Evolutionary conservation across 371 early-diverging fungal genomes (phyloP), one percentile per base, ranked within the genome.

Genomic region (Syncephalastrum contaminatum): DNA sequence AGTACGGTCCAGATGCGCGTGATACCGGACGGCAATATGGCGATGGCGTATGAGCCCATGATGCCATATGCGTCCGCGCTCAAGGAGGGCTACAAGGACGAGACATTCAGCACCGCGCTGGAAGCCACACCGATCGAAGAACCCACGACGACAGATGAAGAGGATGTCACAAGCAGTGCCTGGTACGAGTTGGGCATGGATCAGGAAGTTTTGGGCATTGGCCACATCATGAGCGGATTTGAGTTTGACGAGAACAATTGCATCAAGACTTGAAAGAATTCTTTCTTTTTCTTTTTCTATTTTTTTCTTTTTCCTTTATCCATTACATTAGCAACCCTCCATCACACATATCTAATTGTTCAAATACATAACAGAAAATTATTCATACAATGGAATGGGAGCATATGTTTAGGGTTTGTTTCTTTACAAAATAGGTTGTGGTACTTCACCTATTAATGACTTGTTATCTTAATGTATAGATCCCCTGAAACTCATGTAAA

Each of bases 111-210:
- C 43, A 49, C 49, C 24, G 51, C 56, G 25, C 56, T 41, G 7
- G 47, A 21, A 8, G 42, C 54, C 10, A 27, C 54, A 12, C 52
- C 12, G 39, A 56, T 21, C 30, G 46, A 19, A 8, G 57, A 8
- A 52, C 51, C 10, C 30, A 54, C 40, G 57, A 61, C 41, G 58
- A 59, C 20, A 58, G 60, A 27, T 15, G 53, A 20, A 44, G 30
- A 16, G 58, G 56, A 52, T 27, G 30, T 19, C 18, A 41, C 18
- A 36, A 57, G 27, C 12, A 43, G 53, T 21, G 45, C 60, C 15
- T 74, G 75, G 75, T 69, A 66, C 48, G 67, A 74, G 54, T 51
- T 59, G 10, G 69, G 63, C 4, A 71, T 75, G 75, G 75, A 75
- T 44, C 58, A 58, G 0, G 70, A 67, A 51, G 46, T 70, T 13